phyloP scores from a whole-genome alignment of 2,329 filamentous ascomycete genomes.

The Phaeosphaeriaceae sp. region DNA sequence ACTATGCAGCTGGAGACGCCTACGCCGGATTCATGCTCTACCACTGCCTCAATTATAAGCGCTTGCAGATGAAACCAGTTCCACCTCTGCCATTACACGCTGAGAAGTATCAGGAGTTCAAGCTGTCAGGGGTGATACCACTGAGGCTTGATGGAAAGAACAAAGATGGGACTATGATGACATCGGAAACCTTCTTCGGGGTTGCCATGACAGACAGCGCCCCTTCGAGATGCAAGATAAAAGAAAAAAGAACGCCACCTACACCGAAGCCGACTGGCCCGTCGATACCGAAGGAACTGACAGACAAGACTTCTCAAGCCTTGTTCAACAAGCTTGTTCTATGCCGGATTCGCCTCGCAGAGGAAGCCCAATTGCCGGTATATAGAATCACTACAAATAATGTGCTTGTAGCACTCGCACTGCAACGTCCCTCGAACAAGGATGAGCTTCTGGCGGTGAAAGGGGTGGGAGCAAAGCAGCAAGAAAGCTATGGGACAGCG shows the following conservation, averaged over 20 bases:
- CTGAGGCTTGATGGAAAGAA: constrained; percentile 28
- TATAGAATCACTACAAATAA: constrained; percentile 29
- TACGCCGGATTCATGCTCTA: constrained; percentile 84
- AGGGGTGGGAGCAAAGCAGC: constrained; percentile 29
- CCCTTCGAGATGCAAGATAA: not conserved
- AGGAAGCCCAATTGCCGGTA: constrained; percentile 9
- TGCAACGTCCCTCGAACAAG: constrained; percentile 24
- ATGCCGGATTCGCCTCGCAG: constrained; percentile 29
- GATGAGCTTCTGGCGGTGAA: constrained; percentile 29
- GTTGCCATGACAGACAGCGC: constrained; percentile 14
- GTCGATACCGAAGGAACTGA: constrained; percentile 4
- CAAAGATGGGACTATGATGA: constrained; percentile 26
- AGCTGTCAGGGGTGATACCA: constrained; percentile 18
- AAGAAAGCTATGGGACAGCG: constrained; percentile 33
- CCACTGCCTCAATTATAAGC: constrained; percentile 72
- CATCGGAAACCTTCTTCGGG: constrained; percentile 32
- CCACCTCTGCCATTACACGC: constrained; percentile 35
- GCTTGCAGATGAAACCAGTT: constrained; percentile 55
- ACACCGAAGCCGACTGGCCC: constrained; percentile 4
- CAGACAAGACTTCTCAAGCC: constrained; percentile 21
- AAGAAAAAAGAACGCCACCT: constrained; percentile 1
- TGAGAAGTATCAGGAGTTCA: constrained; percentile 32
- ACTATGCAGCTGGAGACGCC: constrained; percentile 82
- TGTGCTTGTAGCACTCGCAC: constrained; percentile 34
- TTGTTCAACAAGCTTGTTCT: constrained; percentile 27